Percentiles rank a stretch among this genome's conserved stretches.
Evolutionary conservation across 2,329 filamentous ascomycete genomes (phyloP).

Genomic region (Pochonia chlamydosporia): DNA sequence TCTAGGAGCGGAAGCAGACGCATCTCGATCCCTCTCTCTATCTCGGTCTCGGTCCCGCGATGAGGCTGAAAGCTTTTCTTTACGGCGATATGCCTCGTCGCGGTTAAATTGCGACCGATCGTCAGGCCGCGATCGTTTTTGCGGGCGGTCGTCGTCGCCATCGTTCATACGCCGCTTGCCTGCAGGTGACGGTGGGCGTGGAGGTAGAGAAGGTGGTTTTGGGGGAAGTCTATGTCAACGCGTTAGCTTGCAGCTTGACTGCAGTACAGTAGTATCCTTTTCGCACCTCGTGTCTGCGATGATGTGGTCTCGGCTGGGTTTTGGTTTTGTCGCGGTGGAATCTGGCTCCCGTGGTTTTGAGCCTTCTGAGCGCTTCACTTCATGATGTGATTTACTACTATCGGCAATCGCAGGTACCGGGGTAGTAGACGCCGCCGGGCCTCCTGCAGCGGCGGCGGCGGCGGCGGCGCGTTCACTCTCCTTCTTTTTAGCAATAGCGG

Average conservation of each 20-base stretch:
- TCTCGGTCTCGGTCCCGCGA: constrained; percentile 7
- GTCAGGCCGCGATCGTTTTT: constrained; percentile 42
- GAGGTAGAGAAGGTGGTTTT: constrained; percentile 30
- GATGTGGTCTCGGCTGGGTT: constrained; percentile 3
- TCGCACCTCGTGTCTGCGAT: constrained; percentile 10
- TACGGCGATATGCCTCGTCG: constrained; percentile 27
- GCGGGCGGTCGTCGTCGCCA: constrained; percentile 37
- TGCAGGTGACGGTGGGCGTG: constrained; percentile 35
- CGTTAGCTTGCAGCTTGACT: not conserved
- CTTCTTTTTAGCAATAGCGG: constrained; percentile 23
- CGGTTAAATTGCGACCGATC: constrained; percentile 21
- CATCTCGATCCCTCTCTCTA: constrained; percentile 19
- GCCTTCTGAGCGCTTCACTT: constrained; percentile 9
- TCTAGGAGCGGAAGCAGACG: constrained; percentile 14
- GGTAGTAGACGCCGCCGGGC: constrained; percentile 6
- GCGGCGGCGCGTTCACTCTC: constrained; percentile 24
- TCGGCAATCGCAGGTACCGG: constrained; percentile 8
- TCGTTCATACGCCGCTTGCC: constrained; percentile 43
- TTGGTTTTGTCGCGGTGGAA: constrained; percentile 3
- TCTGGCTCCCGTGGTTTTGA: constrained; percentile 8
- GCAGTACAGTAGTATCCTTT: constrained; percentile 1
- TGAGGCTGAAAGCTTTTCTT: constrained; percentile 15
- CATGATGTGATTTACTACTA: constrained; percentile 2
- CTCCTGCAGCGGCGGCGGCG: too few relatives aligned
- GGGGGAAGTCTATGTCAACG: constrained; percentile 24